These are phyloP conservation scores for Fraxinus quadrangulata DNA, from an alignment of 257 asterid species.

Conservation along the genomic window DNA sequence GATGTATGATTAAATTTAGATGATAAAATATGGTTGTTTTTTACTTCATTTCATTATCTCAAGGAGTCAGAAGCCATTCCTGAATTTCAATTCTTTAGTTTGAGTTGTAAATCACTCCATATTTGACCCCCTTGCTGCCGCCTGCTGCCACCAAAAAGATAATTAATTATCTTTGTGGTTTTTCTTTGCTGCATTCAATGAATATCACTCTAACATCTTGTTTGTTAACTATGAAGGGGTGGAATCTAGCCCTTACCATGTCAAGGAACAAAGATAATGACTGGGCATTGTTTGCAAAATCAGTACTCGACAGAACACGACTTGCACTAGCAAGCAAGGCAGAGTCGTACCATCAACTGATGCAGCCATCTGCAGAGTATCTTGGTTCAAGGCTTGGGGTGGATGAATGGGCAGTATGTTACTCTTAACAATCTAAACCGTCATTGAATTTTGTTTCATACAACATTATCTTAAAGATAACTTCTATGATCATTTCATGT, in stretches of 20 bases:
- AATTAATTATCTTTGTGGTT: background rate
- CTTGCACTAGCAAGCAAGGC: conserved; percentile 93
- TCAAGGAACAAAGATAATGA: conserved; percentile 51
- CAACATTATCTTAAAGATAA: conserved; percentile 19
- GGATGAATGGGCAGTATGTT: conserved; percentile 83
- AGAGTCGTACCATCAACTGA: conserved; percentile 76
- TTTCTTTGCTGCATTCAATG: conserved; percentile 17
- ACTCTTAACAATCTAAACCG: conserved; percentile 11
- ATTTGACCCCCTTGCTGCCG: background rate
- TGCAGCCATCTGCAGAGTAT: conserved; percentile 97
- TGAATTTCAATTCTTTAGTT: background rate
- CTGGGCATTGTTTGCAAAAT: conserved; percentile 94
- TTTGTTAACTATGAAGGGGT: conserved; percentile 60
- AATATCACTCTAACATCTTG: conserved; percentile 19
- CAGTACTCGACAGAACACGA: conserved; percentile 91
- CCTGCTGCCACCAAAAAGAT: background rate
- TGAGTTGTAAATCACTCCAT: conserved; percentile 4
- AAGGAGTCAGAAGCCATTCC: background rate
- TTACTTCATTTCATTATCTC: background rate
- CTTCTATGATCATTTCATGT: conserved; percentile 34
- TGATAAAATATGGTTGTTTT: background rate
- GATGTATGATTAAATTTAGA: background rate
- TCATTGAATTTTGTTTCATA: background rate
- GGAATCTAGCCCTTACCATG: conserved; percentile 83
- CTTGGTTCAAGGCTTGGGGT: conserved; percentile 91